Base-by-base conservation (phyloP, 805 yeast species). In the Yarrowia sp. region DNA sequence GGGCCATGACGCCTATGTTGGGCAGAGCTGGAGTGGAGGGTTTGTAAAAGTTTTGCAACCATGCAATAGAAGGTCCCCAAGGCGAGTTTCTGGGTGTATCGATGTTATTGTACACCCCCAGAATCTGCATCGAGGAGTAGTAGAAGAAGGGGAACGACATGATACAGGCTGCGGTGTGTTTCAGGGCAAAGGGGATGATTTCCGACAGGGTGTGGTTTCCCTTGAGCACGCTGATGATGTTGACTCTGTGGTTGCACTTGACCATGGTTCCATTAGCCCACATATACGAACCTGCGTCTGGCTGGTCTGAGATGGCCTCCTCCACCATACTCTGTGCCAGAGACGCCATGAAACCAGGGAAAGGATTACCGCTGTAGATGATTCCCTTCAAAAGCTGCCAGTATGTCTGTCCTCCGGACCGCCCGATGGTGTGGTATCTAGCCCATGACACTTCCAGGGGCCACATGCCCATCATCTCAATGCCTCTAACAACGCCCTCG, bases 71-170 rank as follows among this genome's bases (percentile, higher is more conserved):
- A 1, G 61, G 61, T 4, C 44, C 44, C 26, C 22, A 54, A 6
- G 61, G 21, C n/a, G 61, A 54, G 51, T 58, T 36, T 16, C 4
- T 16, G 22, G 51, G 51, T 3, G 54, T 48, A n/a, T 48, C 54
- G 12, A 32, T 38, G 8, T 19, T 41, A 41, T 58, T 43, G 41
- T 58, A 58, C n/a, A 32, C 51, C 5, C 63, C 63, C 30, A 58
- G 30, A 22, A 58, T 22, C 32, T 58, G 63, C 63, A 58, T 58
- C 16, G 51, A 58, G 14, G 63, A 58, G 41, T 30, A 58, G 51
- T 58, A 58, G 41, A 58, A 58, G 63, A 58, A 58, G 16, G 63
- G 63, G 51, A 58, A 58, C 22, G 63, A 58, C 30, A 43, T 16
- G 32, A 38, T 26, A 11, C 61, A 54, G 33, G 46, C 40, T 3